Percentiles rank a stretch among this genome's conserved stretches.
Conservation (phyloP, 2,329 filamentous ascomycete genomes). For the Talaromyces sp. region DNA sequence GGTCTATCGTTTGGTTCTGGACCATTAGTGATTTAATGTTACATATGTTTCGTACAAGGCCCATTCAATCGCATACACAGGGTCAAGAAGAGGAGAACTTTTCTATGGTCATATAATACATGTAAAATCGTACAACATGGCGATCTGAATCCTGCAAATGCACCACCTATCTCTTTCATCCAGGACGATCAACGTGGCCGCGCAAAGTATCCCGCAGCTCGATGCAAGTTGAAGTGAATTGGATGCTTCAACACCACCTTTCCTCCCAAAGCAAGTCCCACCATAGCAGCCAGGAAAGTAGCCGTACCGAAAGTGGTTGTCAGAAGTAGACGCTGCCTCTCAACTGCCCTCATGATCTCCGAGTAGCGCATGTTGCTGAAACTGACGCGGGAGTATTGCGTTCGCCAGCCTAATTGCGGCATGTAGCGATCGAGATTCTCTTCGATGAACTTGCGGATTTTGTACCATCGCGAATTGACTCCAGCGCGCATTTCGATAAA, state of each 20-base stretch:
- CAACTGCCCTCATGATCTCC: conserved; percentile 68
- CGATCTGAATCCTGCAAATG: background rate
- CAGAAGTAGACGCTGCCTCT: conserved; percentile 64
- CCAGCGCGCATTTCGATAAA: conserved; percentile 90
- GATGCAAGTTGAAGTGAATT: conserved; percentile 22
- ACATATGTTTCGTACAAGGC: background rate
- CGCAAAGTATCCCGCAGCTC: conserved; percentile 5
- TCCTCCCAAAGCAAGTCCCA: conserved; percentile 29
- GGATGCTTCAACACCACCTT: conserved; percentile 33
- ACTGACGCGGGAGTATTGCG: conserved; percentile 86
- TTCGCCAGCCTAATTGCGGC: conserved; percentile 79
- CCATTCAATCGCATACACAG: background rate
- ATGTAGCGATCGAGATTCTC: conserved; percentile 74
- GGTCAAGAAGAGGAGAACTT: background rate
- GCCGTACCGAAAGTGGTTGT: conserved; percentile 35
- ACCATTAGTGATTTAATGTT: no score
- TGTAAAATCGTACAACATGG: background rate
- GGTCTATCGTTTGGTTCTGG: no score
- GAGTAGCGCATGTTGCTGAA: conserved; percentile 92
- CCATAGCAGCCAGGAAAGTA: conserved; percentile 29
- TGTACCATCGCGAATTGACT: conserved; percentile 73
- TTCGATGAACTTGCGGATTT: conserved; percentile 78
- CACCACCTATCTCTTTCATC: background rate
- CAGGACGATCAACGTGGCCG: background rate
- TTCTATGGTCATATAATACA: conserved; percentile 3